These are phyloP conservation scores for Aquilaria sinensis DNA, from an alignment of 345 rosid genomes.

Conservation along the genomic window DNA sequence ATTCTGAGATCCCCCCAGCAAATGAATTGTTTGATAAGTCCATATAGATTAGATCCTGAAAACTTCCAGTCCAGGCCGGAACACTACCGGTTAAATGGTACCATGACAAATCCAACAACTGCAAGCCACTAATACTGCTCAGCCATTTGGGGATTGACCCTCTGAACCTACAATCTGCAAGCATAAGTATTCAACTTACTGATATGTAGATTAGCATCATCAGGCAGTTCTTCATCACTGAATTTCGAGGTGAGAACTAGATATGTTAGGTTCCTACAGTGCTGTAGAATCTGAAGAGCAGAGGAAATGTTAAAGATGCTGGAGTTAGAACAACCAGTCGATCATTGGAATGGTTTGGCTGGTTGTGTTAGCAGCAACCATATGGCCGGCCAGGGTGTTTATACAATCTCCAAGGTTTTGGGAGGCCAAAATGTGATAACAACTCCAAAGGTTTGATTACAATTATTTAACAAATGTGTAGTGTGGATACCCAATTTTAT, in stretches of 20 bases:
- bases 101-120: conserved; percentile 10
- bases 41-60: conserved; percentile 21
- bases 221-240: conserved; percentile 1
- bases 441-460: no score
- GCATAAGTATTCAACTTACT: background rate
- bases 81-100: background rate
- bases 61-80: conserved; percentile 4
- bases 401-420: no score
- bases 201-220: conserved; percentile 2
- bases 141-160: conserved; percentile 6
- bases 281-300: conserved; percentile 6
- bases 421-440: no score
- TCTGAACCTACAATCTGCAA: background rate
- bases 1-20: conserved; percentile 22
- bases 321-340: background rate
- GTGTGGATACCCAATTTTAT: no score
- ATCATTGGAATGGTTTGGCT: no score
- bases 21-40: conserved; percentile 29
- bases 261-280: conserved; percentile 1
- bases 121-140: background rate
- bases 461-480: no score
- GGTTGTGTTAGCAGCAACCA: no score
- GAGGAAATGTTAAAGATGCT: conserved; percentile 2
- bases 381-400: no score
- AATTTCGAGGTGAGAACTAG: conserved; percentile 1